Percentiles rank a stretch among this genome's conserved stretches.
Evolutionary conservation across 1,139 yeast genomes (phyloP).

Genomic region (Zygosaccharomyces pseudobailii): DNA sequence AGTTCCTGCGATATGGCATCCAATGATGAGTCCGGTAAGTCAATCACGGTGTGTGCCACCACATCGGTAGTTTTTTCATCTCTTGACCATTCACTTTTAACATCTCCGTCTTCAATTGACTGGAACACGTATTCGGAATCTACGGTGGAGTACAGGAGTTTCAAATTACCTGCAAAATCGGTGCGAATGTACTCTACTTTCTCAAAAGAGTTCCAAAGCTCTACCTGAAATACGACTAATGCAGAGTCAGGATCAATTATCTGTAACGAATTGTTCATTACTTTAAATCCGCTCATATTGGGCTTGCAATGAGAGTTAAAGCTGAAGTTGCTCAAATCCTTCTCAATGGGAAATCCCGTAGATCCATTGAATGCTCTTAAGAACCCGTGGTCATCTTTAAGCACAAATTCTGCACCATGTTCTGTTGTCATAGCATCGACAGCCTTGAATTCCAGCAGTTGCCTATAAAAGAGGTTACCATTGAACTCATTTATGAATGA

Average conservation of each 20-base stretch:
- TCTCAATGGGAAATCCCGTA: constrained; percentile 12
- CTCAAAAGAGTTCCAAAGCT: constrained; percentile 15
- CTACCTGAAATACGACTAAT: constrained; percentile 10
- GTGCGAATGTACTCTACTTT: constrained; percentile 12
- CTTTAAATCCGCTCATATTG: constrained; percentile 5
- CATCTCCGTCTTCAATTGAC: constrained; percentile 25
- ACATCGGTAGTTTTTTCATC: constrained; percentile 45
- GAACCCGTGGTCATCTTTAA: constrained; percentile 9
- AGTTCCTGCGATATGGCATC: constrained; percentile 38
- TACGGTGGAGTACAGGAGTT: constrained; percentile 14
- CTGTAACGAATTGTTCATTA: constrained; percentile 5
- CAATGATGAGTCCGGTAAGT: constrained; percentile 35
- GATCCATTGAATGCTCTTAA: constrained; percentile 10
- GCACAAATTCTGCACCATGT: constrained; percentile 8
- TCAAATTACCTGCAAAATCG: constrained; percentile 12
- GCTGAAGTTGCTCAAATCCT: background rate
- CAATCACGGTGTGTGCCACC: constrained; percentile 39
- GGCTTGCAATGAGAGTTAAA: constrained; percentile 16
- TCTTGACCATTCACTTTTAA: constrained; percentile 39
- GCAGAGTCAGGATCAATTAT: constrained; percentile 11
- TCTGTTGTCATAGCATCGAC: constrained; percentile 16
- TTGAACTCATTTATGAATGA: constrained; percentile 22
- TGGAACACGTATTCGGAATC: constrained; percentile 22
- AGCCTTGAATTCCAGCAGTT: constrained; percentile 13
- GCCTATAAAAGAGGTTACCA: constrained; percentile 25